Base-by-base conservation (phyloP, 1,284 basidiomycete species). In the Ganoderma resinaceum region DNA sequence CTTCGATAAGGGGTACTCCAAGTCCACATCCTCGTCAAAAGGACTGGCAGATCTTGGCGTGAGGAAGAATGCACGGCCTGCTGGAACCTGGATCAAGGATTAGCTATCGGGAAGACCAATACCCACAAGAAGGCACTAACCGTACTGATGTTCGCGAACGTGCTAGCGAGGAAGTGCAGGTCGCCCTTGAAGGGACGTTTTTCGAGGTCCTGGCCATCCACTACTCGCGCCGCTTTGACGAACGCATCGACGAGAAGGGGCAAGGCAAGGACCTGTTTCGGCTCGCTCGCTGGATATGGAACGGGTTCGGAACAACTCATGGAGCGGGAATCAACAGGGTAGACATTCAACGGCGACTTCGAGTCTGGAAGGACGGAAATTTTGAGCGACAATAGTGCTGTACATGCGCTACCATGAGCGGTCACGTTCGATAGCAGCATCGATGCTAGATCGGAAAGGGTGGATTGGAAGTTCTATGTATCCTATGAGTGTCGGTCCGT, bases 371-470 rank as follows among this genome's bases (percentile, higher is more conserved):
- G 83, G 61, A 96, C 83, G 1, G 89, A 81, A 61, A 97, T 84
- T 66, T 87, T 88, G 40, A 97, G 82, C 2, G 85, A 83, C 3
- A 97, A 83, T 12, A 98, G 82, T 1, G 85, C 80, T 3, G 89
- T 83, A 71, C 93, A 92, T 61, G 94, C 87, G 0, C 87, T 82
- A 5, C 95, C 86, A 63, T 95, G 90, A 16, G 94, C 89, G 18
- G 96, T 95, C 55, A 99, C 84, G 81, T 99, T 99, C 23, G 97
- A 98, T 7, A 99, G 87, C 1, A 99, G 86, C 98, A 99, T 99
- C 38, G 95, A 91, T 1, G 96, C 96, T 12, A 99, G 88, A 82
- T 99, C 97, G 38, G 96, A 95, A 23, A 98, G 90, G 64, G 95
- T 89, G 4, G 97, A 92, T 70, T 93, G 89, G 7, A 94, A 92